Evolutionary conservation across 768 basidiomycete species (phyloP).

Genomic region (Pleurotus tuber-regium): DNA sequence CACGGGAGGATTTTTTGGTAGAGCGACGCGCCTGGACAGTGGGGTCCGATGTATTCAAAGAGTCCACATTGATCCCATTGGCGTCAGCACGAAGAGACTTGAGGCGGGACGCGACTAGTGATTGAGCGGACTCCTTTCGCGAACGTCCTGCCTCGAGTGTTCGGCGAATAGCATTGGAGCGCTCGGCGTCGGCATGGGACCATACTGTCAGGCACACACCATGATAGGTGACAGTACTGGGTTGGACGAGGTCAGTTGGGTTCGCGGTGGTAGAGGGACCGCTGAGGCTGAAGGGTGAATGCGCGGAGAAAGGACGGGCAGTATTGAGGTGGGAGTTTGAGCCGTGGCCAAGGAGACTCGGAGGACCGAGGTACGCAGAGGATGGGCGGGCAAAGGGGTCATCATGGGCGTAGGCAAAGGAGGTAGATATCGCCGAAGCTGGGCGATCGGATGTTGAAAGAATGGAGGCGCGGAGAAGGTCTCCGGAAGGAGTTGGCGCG

Average conservation of each 20-base stretch:
- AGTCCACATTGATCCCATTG: constrained; percentile 38
- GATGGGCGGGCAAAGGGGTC: constrained; percentile 81
- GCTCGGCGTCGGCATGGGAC: constrained; percentile 91
- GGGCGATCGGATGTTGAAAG: constrained; percentile 61
- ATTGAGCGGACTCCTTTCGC: constrained; percentile 79
- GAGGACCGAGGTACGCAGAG: constrained; percentile 77
- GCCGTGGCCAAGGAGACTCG: constrained; percentile 56
- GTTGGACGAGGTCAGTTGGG: constrained; percentile 1
- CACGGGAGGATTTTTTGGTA: constrained; percentile 57
- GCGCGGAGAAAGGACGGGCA: constrained; percentile 28
- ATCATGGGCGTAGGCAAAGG: constrained; percentile 76
- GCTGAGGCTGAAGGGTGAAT: constrained; percentile 30
- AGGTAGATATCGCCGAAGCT: constrained; percentile 54
- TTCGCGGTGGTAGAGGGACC: constrained; percentile 23
- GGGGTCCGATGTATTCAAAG: constrained; percentile 41
- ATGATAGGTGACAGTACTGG: constrained; percentile 69
- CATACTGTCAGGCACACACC: constrained; percentile 94
- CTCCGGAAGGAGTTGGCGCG: constrained; percentile 70
- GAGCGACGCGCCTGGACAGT: constrained; percentile 54
- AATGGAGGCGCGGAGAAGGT: constrained; percentile 72
- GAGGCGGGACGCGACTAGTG: constrained; percentile 63
- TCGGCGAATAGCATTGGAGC: constrained; percentile 79
- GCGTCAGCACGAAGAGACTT: constrained; percentile 61
- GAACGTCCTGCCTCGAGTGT: constrained; percentile 77
- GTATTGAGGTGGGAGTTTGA: constrained; percentile 25